Base-by-base conservation (phyloP, 805 yeast genomes). In the Zygoascus flipseniorum region DNA sequence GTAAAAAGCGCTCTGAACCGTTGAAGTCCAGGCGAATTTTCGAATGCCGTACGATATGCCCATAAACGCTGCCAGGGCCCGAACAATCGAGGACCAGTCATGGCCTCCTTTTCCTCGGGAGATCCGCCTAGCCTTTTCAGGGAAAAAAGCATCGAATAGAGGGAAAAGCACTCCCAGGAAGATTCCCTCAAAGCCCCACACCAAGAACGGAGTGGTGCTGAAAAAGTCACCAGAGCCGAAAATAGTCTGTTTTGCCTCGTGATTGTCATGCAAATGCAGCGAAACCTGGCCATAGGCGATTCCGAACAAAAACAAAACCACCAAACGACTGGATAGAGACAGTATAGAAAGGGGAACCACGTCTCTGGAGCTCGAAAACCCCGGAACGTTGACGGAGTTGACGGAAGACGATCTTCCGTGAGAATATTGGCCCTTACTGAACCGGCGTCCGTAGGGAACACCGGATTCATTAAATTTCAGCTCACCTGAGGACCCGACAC, bases 11-110 rank as follows among this genome's bases (percentile, higher is more conserved):
- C 72, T 71, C 52, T 69, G 71, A 19, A 63, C 49, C 2, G 69
- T 65, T 1, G 70, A 67, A 8, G 65, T 56, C 71, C 71, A 67
- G 11, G 66, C 62, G 31, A 72, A 62, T 54, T 69, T 68, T 14
- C 71, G 65, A 19, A 69, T 63, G 20, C 73, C 72, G 51, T 71
- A 71, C 10, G 70, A 60, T 11, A 71, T 65, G 14, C 75, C 74
- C 52, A 71, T 54, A 43, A 71, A 65, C 19, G 70, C 70, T 8
- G 70, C 75, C 37, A 68, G 65, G 10, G 73, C 69, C 8, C 75
- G 64, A 8, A 69, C 61, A 31, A 70, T 58, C n/a, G 70, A 59
- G 9, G 57, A 46, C 73, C 73, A 70, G 39, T 65, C 67, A 45
- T 59, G 54, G 32, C 64, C 60, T 16, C 63, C 59, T 42, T 58